Percentiles rank a stretch among this genome's conserved stretches.
These are phyloP conservation scores for Angomonas deanei DNA, from an alignment of 208 protist genomes.

Conservation along the genomic window DNA sequence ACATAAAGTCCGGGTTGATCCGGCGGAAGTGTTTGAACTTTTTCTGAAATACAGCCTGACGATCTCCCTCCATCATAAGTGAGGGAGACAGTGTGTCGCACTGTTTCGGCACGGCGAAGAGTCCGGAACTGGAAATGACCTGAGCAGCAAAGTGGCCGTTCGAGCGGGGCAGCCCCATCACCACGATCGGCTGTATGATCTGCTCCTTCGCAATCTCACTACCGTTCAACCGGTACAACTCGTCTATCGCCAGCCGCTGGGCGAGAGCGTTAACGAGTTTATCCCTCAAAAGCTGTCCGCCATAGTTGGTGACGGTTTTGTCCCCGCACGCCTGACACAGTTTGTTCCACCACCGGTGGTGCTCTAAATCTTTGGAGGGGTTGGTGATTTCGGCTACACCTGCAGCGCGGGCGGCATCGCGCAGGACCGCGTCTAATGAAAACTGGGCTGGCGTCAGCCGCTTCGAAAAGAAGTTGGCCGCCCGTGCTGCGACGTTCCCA, in stretches of 20 bases:
- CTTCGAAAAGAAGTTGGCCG: conserved; percentile 36
- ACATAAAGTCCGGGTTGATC: conserved; percentile 68
- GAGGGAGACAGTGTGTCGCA: conserved; percentile 74
- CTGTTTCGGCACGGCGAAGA: conserved; percentile 72
- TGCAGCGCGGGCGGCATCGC: conserved; percentile 45
- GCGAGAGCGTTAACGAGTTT: conserved; percentile 66
- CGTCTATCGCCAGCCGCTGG: conserved; percentile 77
- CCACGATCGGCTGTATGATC: conserved; percentile 58
- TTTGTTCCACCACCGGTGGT: conserved; percentile 80
- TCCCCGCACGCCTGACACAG: conserved; percentile 70
- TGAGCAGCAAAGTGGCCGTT: conserved; percentile 86
- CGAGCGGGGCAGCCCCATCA: conserved; percentile 83
- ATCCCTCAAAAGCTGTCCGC: conserved; percentile 46
- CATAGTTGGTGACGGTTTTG: conserved; percentile 60
- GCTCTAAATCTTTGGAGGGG: conserved; percentile 33
- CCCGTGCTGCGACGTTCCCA: conserved; percentile 25
- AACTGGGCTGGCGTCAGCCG: conserved; percentile 39
- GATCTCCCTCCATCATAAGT: conserved; percentile 59
- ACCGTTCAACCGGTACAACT: conserved; percentile 66
- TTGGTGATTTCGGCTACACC: conserved; percentile 41
- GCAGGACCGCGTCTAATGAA: conserved; percentile 47
- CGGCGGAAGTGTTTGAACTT: conserved; percentile 48
- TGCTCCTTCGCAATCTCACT: conserved; percentile 61
- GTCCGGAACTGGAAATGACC: conserved; percentile 71
- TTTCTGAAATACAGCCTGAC: conserved; percentile 40